phyloP scores from a whole-genome alignment of 2,329 filamentous ascomycete genomes.

The Microdochium trichocladiopsis region DNA sequence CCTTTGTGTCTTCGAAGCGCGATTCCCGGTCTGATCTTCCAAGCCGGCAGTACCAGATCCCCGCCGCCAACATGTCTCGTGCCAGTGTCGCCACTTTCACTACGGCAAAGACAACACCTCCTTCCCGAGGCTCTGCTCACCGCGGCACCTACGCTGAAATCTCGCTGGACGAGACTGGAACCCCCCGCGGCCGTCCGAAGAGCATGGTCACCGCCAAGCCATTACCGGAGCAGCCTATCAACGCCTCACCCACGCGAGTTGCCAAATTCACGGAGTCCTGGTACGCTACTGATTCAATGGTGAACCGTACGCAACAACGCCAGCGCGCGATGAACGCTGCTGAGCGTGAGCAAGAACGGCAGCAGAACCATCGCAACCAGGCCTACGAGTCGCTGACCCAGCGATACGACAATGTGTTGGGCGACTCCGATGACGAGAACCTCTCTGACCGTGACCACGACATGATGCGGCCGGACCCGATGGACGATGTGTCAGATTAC shows the following conservation, averaged over 20 bases:
- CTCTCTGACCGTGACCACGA: conserved; percentile 1
- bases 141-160: conserved; percentile 44
- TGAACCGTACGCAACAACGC: conserved; percentile 47
- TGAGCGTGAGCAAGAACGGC: conserved; percentile 8
- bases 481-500: conserved; percentile 29
- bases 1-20: conserved; percentile 39
- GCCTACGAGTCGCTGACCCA: conserved; percentile 40
- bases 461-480: conserved; percentile 12
- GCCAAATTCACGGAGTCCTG: conserved; percentile 47
- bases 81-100: conserved; percentile 31
- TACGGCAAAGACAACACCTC: conserved; percentile 37
- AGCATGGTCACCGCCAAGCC: conserved; percentile 7
- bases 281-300: conserved; percentile 46
- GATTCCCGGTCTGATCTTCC: conserved; percentile 49
- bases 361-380: conserved; percentile 6
- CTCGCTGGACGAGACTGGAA: conserved; percentile 32
- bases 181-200: conserved; percentile 11
- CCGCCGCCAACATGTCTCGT: conserved; percentile 32
- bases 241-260: conserved; percentile 26
- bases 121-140: conserved; percentile 16
- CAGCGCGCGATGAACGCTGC: conserved; percentile 33
- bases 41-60: conserved; percentile 46
- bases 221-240: conserved; percentile 14
- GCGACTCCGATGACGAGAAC: conserved; percentile 15
- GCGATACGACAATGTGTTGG: conserved; percentile 28